A percentile compares a stretch with the other conserved stretches of the same genome.
Evolutionary conservation across 192 early-diverging fungal species (phyloP).

Genomic region (Coemansia aciculifera): DNA sequence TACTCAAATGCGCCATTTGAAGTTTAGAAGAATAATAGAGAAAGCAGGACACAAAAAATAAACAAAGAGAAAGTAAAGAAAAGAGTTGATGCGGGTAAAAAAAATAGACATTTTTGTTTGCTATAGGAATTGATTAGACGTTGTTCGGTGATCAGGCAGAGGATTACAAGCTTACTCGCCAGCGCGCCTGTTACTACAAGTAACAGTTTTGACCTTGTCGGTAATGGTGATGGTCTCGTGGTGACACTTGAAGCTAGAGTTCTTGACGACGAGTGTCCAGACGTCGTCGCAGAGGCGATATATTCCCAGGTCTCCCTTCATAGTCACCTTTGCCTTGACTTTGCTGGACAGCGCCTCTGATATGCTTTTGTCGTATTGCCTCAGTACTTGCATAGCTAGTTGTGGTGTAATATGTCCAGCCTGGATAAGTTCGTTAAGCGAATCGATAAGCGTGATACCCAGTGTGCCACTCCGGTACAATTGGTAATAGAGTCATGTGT

Average conservation of each 20-base stretch:
- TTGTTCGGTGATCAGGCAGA: not conserved
- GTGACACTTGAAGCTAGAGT: constrained; percentile 83
- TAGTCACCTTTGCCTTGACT: constrained; percentile 75
- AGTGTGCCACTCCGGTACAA: constrained; percentile 75
- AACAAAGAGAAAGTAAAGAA: not conserved
- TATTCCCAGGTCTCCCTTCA: constrained; percentile 78
- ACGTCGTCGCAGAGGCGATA: constrained; percentile 98
- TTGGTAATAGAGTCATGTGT: constrained; percentile 62
- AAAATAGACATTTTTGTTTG: not conserved
- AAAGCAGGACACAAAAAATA: not conserved
- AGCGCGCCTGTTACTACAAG: constrained; percentile 5
- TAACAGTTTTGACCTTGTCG: constrained; percentile 93
- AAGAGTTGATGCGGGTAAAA: not conserved
- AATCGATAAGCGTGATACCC: constrained; percentile 90
- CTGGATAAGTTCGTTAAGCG: constrained; percentile 94
- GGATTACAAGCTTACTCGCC: not conserved
- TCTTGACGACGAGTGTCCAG: constrained; percentile 92
- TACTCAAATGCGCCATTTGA: constrained; percentile 25
- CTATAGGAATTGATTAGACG: not conserved
- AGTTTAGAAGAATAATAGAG: not conserved
- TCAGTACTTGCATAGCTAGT: constrained; percentile 88
- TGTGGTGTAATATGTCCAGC: constrained; percentile 89
- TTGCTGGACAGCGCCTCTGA: constrained; percentile 78
- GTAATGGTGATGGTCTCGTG: constrained; percentile 67
- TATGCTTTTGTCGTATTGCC: constrained; percentile 73